phyloP scores from a whole-genome alignment of 78 protist species.

The Polysphondylium violaceum region DNA sequence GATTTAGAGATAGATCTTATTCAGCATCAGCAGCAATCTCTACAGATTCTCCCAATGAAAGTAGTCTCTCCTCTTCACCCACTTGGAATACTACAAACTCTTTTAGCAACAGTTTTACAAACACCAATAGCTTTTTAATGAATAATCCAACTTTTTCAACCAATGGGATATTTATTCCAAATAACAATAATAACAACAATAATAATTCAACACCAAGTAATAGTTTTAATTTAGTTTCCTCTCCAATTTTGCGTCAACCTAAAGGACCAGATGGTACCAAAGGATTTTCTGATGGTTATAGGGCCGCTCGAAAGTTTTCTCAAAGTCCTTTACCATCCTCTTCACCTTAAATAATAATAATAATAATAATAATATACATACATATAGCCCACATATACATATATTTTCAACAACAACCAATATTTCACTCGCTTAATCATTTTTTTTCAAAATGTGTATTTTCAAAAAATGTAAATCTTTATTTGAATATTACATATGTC shows the following conservation, averaged over 20 bases:
- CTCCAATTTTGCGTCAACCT: slow-evolving; percentile 76
- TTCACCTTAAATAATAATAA: neutral
- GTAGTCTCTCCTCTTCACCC: slow-evolving; percentile 27
- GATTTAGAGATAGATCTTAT: slow-evolving; percentile 33
- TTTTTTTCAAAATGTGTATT: too few species aligned
- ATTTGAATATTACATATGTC: too few species aligned
- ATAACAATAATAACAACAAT: too few species aligned
- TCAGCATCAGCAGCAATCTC: slow-evolving; percentile 35
- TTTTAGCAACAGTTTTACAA: neutral
- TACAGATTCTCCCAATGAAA: neutral
- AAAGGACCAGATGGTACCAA: slow-evolving; percentile 84
- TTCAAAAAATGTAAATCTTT: too few species aligned
- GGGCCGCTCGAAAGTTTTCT: slow-evolving; percentile 16
- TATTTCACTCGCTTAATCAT: too few species aligned
- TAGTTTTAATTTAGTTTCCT: slow-evolving; percentile 63
- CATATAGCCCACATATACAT: too few species aligned
- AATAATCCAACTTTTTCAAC: neutral
- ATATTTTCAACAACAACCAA: too few species aligned
- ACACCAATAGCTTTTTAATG: neutral
- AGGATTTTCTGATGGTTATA: slow-evolving; percentile 72
- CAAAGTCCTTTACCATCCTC: slow-evolving; percentile 17
- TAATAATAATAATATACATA: slow-evolving; percentile 6
- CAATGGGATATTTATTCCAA: slow-evolving; percentile 20
- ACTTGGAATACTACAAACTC: neutral
- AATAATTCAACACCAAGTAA: slow-evolving; percentile 9